phyloP scores from a whole-genome alignment of 2,329 filamentous ascomycete species.

The Pezicula carpinea region DNA sequence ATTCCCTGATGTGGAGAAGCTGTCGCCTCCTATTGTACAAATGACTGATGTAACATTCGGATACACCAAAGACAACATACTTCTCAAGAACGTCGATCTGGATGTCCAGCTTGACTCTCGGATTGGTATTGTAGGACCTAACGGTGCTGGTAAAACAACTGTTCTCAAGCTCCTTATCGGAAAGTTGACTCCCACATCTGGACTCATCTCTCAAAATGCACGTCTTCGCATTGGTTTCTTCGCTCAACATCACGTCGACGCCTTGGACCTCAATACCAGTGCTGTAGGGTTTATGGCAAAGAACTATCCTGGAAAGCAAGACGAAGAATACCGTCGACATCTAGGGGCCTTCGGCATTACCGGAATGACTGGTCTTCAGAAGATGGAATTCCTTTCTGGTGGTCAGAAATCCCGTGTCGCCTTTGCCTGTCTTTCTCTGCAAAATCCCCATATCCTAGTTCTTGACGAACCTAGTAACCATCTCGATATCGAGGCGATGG shows the following conservation, averaged over 20 bases:
- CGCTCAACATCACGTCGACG: conserved; percentile 97
- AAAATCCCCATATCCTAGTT: conserved; percentile 93
- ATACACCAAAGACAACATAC: conserved; percentile 72
- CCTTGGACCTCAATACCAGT: conserved; percentile 80
- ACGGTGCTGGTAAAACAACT: conserved; percentile 97
- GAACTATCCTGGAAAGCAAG: conserved; percentile 81
- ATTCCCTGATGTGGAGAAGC: conserved; percentile 95
- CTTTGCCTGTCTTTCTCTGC: conserved; percentile 91
- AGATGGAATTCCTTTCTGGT: conserved; percentile 90
- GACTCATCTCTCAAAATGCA: conserved; percentile 83
- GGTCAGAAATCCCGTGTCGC: conserved; percentile 98
- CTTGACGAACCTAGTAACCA: conserved; percentile 99
- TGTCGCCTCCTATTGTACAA: conserved; percentile 95
- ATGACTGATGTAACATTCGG: conserved; percentile 92
- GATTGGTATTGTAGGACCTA: conserved; percentile 98
- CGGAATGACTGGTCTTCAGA: conserved; percentile 92
- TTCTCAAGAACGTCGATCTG: conserved; percentile 83
- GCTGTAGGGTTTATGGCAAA: conserved; percentile 96
- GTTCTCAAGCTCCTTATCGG: conserved; percentile 97
- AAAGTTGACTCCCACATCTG: conserved; percentile 69
- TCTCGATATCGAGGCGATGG: conserved; percentile 96
- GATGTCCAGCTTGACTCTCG: conserved; percentile 97
- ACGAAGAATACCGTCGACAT: conserved; percentile 95
- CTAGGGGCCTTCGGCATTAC: conserved; percentile 87
- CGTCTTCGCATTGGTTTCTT: conserved; percentile 93